Conservation (phyloP, 495 filamentous ascomycete species). For the Schizothecium vesticola region DNA sequence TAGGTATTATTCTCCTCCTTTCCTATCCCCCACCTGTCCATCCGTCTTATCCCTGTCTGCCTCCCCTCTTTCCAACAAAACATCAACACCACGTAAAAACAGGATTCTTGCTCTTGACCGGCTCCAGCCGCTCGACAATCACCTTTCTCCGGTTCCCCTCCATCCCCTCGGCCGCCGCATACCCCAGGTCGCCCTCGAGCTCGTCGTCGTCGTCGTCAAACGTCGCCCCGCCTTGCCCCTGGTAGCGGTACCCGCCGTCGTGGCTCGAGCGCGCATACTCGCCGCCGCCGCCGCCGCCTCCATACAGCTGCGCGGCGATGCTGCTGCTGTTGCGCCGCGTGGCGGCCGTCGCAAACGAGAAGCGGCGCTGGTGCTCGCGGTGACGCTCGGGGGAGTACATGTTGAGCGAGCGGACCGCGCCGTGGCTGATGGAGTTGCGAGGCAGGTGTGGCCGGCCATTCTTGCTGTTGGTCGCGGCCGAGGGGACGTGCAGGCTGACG, state of each 20-base stretch:
- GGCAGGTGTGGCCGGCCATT: constrained; percentile 14
- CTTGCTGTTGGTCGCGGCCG: background rate
- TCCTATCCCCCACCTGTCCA: background rate
- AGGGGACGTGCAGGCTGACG: constrained; percentile 1
- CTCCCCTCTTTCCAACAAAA: too few species aligned
- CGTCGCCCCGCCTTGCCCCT: background rate
- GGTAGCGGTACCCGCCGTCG: constrained; percentile 48
- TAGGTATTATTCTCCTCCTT: background rate
- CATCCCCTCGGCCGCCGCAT: constrained; percentile 89
- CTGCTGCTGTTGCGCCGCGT: constrained; percentile 33
- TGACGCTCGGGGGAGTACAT: constrained; percentile 40
- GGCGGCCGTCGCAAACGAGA: constrained; percentile 36
- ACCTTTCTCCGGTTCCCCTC: constrained; percentile 85
- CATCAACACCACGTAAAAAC: constrained; percentile 93
- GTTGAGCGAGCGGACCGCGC: constrained; percentile 33
- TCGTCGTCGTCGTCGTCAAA: constrained; percentile 52
- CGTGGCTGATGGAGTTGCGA: constrained; percentile 27
- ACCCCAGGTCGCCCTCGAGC: constrained; percentile 83
- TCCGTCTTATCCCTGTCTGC: too few species aligned
- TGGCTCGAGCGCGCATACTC: constrained; percentile 32
- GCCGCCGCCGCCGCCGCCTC: constrained; percentile 13
- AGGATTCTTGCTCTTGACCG: constrained; percentile 89
- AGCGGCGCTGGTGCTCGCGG: constrained; percentile 31
- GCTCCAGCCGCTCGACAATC: constrained; percentile 91
- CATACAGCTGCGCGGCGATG: constrained; percentile 42